phyloP scores from a whole-genome alignment of 2,329 filamentous ascomycete genomes.

The Fusarium bactridioides region DNA sequence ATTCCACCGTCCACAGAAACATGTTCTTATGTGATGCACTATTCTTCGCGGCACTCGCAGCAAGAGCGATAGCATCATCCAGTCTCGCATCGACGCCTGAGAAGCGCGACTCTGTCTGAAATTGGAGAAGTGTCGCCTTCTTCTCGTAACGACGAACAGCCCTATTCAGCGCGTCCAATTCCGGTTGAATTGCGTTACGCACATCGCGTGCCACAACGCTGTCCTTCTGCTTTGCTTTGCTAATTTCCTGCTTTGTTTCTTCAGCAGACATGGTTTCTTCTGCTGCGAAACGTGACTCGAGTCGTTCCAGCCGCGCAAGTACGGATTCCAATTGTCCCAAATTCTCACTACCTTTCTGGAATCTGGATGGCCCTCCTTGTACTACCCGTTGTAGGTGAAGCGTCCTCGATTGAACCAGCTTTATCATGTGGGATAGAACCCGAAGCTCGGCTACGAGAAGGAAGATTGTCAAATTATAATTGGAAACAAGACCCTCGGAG shows the following conservation, averaged over 20 bases:
- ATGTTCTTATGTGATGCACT: constrained; percentile 50
- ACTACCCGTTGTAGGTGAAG: constrained; percentile 82
- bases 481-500: constrained; percentile 86
- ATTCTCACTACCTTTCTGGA: constrained; percentile 43
- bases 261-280: constrained; percentile 38
- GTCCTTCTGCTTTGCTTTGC: constrained; percentile 52
- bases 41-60: constrained; percentile 73
- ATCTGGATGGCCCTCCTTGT: constrained; percentile 56
- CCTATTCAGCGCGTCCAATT: constrained; percentile 87
- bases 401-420: constrained; percentile 80
- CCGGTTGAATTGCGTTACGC: constrained; percentile 73
- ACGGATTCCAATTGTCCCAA: constrained; percentile 63
- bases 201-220: constrained; percentile 63
- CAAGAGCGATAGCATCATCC: constrained; percentile 81
- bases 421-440: constrained; percentile 82
- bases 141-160: constrained; percentile 93
- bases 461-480: constrained; percentile 93
- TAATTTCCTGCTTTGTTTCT: constrained; percentile 45
- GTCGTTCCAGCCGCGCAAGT: constrained; percentile 69
- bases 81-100: constrained; percentile 74
- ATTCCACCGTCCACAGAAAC: constrained; percentile 50
- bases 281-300: constrained; percentile 64
- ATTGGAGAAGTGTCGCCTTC: constrained; percentile 76
- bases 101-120: constrained; percentile 79
- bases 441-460: constrained; percentile 85